Base-by-base conservation (phyloP, 2,329 filamentous ascomycete species). In the Madurella mycetomatis region DNA sequence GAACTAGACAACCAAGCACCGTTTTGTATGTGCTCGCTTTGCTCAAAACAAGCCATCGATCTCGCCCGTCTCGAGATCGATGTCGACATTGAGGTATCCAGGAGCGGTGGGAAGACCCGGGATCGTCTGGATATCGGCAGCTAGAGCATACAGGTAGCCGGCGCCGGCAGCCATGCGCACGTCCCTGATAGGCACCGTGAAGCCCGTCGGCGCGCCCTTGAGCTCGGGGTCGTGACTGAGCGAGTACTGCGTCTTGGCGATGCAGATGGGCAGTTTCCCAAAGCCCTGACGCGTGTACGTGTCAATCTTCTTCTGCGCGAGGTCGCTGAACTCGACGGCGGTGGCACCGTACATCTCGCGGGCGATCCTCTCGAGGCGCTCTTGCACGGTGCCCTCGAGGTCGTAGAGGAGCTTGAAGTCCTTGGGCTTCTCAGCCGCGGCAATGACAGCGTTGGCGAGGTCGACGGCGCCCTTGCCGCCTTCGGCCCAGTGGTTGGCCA, bases 191-290 rank as follows among this genome's bases (percentile, higher is more conserved):
- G 94, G 94, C 5, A 99, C 85, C 0, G 90, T 95, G 73, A 97
- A 99, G 55, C 92, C 94, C 4, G 86, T 89, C 19, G 94, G 94
- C 9, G 94, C 94, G 59, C 94, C 94, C 82, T 99, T 99, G 65
- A 97, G 80, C 11, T 88, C 85, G 2, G 92, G 87, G 70, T 99
- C 91, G 72, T 97, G 92, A 55, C 88, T 94, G 47, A 99, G 80
- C 34, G 90, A 95, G 77, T 99, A 99, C 73, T 99, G 94, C 13
- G 94, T 99, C 85, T 99, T 99, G 59, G 94, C 94, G 61, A 97
- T 83, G 71, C 94, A 99, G 67, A 97, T 96, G 37, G 94, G 94
- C 61, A 99, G 77, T 71, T 96, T 90, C 18, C 87, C 88, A 66
- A 92, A 95, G 44, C 94, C 94, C 72, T 97, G 94, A 69, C 84